Base-by-base conservation (phyloP, 176 grass and related monocot species). In the Musa beccarii region DNA sequence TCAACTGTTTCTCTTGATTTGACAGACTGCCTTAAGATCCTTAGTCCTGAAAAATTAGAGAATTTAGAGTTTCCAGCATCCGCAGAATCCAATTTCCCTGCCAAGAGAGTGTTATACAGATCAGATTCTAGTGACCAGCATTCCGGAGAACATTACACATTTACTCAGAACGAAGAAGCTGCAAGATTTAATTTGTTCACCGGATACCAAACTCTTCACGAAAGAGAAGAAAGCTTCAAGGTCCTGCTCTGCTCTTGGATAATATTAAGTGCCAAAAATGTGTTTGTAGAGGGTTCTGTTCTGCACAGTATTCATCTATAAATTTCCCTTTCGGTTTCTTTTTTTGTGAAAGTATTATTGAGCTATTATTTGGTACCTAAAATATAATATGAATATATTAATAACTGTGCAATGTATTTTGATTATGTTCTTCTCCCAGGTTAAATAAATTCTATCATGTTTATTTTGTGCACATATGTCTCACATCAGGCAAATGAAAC, bases 191-290 rank as follows among this genome's bases (percentile, higher is more conserved):
- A 89, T 75, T 79, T 66, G 14, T 93, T 93, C 79, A 98, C 88
- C 7, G 95, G 90, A 86, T 91, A 89, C 79, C 95, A 88, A 76
- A 85, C 88, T 1, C 90, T 94, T 21, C 53, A 34, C 72, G 88
- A 98, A 73, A 85, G 90, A 86, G 84, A 93, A 86, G 86, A 98
- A 91, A 93, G 86, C 85, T 93, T 91, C 78, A 91, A 98, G 95
- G 95, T 98, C 81, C 78, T 29, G 63, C 73, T 65, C 83, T 57
- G 68, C 49, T 61, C 78, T 69, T 55, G n/a, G 21, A 69, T n/a
- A 54, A 69, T 79, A 1, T 8, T 69, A 12, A 68, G 17, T 52
- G 9, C 43, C 6, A 43, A 43, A 43, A 43, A 43, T 43, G 34
- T 43, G 34, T 4, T 43, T 43, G 34, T 43, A 43, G 3, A 0